A percentile compares a stretch with the other conserved stretches of the same genome.
phyloP scores from a whole-genome alignment of 2,329 filamentous ascomycete genomes.

The Pseudogymnoascus sp. region DNA sequence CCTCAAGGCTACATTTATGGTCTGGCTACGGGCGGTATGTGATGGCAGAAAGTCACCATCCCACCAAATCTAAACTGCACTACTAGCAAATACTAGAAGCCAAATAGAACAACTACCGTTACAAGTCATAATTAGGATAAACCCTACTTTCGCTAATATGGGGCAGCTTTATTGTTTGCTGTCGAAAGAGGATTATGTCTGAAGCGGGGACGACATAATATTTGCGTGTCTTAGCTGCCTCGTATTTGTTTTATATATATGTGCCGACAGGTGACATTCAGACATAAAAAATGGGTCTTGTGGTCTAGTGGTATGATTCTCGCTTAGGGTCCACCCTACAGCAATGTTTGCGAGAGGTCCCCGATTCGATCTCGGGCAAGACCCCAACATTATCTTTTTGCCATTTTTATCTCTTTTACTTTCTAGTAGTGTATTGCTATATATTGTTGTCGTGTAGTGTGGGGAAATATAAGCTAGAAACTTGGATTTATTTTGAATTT shows the following conservation, averaged over 20 bases:
- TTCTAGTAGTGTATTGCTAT: neutral
- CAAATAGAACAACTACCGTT: neutral
- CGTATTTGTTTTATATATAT: neutral
- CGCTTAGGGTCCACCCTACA: constrained; percentile 7
- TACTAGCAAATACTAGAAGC: neutral
- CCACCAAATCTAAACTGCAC: neutral
- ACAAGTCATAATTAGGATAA: neutral
- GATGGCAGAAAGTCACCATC: neutral
- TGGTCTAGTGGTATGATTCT: constrained; percentile 9
- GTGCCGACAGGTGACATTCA: too few relatives aligned
- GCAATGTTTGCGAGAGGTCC: constrained; percentile 6
- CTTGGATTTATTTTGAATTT: neutral
- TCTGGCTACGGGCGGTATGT: neutral
- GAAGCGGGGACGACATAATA: neutral
- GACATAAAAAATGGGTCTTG: neutral
- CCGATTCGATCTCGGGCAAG: constrained; percentile 9
- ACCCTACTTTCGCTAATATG: neutral
- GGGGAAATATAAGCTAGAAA: neutral
- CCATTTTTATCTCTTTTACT: neutral
- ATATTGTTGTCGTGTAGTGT: neutral
- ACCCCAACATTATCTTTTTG: neutral
- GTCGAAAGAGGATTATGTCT: neutral
- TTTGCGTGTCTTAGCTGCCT: neutral
- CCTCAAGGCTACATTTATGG: constrained; percentile 7
- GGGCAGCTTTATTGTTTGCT: neutral